Evolutionary conservation across 306 rosid species (phyloP).

Genomic region (Dryas alaskensis): DNA sequence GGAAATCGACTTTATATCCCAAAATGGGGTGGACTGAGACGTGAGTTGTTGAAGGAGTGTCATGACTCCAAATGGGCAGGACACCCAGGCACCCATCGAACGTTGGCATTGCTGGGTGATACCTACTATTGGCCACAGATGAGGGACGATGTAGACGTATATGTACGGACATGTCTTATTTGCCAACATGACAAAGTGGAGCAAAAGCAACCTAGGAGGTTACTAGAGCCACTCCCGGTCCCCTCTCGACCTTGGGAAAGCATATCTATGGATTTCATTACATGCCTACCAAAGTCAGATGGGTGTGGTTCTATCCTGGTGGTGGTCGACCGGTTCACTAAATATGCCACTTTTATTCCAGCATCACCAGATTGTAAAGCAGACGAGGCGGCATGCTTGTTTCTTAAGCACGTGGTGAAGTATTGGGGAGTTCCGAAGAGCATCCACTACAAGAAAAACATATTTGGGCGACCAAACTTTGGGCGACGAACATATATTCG

Average conservation of each 20-base stretch:
- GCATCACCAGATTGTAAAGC: not conserved
- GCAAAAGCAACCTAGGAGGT: not conserved
- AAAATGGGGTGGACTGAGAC: no score
- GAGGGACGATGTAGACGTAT: not conserved
- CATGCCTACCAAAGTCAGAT: not conserved
- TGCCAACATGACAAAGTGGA: not conserved
- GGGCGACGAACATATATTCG: no score
- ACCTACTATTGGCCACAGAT: not conserved
- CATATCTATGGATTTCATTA: not conserved
- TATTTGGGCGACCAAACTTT: no score
- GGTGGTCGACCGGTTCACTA: no score
- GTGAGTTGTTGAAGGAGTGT: not conserved
- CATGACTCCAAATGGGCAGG: no score
- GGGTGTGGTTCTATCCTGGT: not conserved
- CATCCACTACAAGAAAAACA: no score
- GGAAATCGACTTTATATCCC: no score
- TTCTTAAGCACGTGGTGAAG: constrained; percentile 6
- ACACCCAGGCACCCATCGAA: not conserved
- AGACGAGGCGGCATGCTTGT: not conserved
- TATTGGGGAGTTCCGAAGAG: not conserved
- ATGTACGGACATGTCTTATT: not conserved
- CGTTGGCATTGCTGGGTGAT: not conserved
- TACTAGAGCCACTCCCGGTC: not conserved
- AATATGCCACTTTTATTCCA: no score
- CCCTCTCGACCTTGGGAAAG: not conserved